Percentiles rank a stretch among this genome's conserved stretches.
Conservation (phyloP, 2,329 filamentous ascomycete species). For the Pseudophaeomoniella oleicola region DNA sequence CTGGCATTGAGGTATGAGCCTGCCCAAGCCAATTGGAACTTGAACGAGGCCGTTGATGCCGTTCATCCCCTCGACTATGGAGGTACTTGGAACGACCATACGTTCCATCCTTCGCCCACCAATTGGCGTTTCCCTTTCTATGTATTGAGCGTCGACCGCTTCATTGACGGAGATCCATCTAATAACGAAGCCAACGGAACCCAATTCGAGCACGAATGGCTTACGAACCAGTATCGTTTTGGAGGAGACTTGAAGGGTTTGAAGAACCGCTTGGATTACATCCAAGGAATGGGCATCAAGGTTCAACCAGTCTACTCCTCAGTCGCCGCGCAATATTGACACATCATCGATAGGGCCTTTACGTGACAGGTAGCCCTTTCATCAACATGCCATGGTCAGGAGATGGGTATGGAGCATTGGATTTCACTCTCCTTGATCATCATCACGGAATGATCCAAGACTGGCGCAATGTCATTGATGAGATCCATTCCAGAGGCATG, state of each 20-base stretch:
- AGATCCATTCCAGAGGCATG: conserved; percentile 36
- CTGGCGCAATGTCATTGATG: conserved; percentile 32
- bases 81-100: conserved; percentile 29
- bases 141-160: conserved; percentile 38
- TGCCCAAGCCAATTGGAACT: conserved; percentile 29
- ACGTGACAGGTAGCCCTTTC: conserved; percentile 37
- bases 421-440: conserved; percentile 38
- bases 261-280: conserved; percentile 35
- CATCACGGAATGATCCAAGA: conserved; percentile 36
- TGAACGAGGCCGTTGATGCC: conserved; percentile 35
- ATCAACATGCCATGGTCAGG: conserved; percentile 39
- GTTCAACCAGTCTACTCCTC: conserved; percentile 9
- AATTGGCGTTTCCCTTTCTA: conserved; percentile 44
- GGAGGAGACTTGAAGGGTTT: conserved; percentile 36
- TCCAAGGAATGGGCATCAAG: conserved; percentile 38
- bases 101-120: conserved; percentile 27
- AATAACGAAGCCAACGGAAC: conserved; percentile 40
- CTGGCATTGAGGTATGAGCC: conserved; percentile 6
- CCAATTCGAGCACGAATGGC: conserved; percentile 34
- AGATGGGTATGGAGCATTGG: conserved; percentile 34
- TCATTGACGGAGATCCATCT: conserved; percentile 37
- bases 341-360: conserved; percentile 25
- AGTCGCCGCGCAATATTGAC: conserved; percentile 1
- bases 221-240: conserved; percentile 36
- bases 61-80: conserved; percentile 32